Evolutionary conservation across 768 basidiomycete genomes (phyloP).

Genomic region (Agaricus subrufescens): DNA sequence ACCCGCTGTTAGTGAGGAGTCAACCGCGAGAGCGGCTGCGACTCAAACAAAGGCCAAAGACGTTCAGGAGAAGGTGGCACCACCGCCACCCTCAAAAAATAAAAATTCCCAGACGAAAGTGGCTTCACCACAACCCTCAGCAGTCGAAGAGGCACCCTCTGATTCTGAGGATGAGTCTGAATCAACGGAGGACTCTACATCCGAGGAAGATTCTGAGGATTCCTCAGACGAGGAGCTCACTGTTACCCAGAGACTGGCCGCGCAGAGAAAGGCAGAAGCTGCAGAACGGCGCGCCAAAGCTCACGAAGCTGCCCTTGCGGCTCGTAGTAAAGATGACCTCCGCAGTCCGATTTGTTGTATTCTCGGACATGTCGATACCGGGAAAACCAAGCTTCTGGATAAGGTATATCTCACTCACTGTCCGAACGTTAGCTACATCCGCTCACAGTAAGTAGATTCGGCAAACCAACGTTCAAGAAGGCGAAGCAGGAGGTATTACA

Average conservation of each 20-base stretch:
- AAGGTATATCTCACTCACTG: conserved; percentile 52
- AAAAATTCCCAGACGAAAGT: conserved; percentile 20
- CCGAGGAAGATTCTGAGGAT: conserved; percentile 47
- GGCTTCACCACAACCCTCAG: background rate
- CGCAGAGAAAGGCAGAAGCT: conserved; percentile 79
- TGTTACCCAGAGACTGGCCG: conserved; percentile 57
- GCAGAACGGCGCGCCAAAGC: conserved; percentile 74
- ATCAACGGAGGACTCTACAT: conserved; percentile 37
- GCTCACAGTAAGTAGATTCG: conserved; percentile 63
- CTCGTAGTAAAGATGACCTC: conserved; percentile 82
- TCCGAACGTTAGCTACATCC: background rate
- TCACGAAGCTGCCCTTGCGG: conserved; percentile 81
- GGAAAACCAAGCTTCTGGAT: conserved; percentile 96
- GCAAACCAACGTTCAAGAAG: conserved; percentile 99
- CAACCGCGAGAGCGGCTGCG: conserved; percentile 18
- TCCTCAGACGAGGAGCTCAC: conserved; percentile 66
- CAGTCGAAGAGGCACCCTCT: conserved; percentile 21
- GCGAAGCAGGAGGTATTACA: conserved; percentile 99
- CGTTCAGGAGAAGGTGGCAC: conserved; percentile 10
- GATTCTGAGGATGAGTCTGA: conserved; percentile 35
- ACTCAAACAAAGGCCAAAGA: conserved; percentile 17
- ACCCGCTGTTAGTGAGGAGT: conserved; percentile 21
- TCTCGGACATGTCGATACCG: conserved; percentile 98
- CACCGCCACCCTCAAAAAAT: conserved; percentile 4
- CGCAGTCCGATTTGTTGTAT: conserved; percentile 99